Evolutionary conservation across 129 eudicot genomes (phyloP), one percentile per base, ranked within the genome.

Genomic region (Apium graveolens): DNA sequence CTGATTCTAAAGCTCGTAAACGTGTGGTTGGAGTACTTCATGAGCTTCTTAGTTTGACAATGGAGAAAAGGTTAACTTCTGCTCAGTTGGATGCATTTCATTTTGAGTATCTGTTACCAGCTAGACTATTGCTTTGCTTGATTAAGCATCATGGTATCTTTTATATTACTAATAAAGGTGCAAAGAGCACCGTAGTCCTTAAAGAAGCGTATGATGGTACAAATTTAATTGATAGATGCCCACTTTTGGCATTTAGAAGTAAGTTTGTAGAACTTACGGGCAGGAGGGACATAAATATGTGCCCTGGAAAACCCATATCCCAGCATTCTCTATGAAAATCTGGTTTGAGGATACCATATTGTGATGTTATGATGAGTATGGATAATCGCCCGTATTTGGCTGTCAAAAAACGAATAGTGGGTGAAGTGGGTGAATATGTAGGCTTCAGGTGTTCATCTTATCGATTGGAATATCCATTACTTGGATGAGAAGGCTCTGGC

Each of bases 171-270:
- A 91, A 91, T 80, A 95, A 91, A 80, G 98, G 98, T 51, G 88
- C 75, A 37, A 91, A 76, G 85, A 90, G 96, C 78, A 95, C 89
- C 29, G 96, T 95, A 55, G 76, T 95, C 80, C 89, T 94, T 75
- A 91, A 94, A 87, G 96, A 91, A 87, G 96, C 89, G 78, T 94
- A 94, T 87, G 92, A 88, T 81, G 98, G 98, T 27, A 83, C 97
- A 63, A 85, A 80, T 63, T 84, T 94, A 75, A 76, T 91, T 74
- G 82, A 88, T 45, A 89, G 88, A 83, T 94, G 97, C 44, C 97
- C 96, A 6, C 75, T 90, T 45, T 38, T 95, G 82, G 80, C 62
- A 42, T 95, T 88, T 83, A 84, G 91, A 81, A 97, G 88, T 39
- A 88, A 88, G 51, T 91, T 91, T 83, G 69, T 91, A 43, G 90